phyloP scores from a whole-genome alignment of 257 asterid species.

The Solanum sitiens region DNA sequence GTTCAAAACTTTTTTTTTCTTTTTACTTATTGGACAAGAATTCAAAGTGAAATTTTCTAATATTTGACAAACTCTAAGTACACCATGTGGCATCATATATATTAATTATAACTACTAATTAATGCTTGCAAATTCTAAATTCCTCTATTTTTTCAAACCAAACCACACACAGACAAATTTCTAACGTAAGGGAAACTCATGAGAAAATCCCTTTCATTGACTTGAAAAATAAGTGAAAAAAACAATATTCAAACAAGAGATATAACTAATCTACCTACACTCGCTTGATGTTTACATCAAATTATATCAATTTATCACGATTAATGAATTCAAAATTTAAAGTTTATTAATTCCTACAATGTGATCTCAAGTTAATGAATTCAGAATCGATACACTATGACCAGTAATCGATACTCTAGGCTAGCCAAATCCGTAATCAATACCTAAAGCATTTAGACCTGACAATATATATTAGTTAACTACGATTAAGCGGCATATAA shows the following conservation, averaged over 20 bases:
- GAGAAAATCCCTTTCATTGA: neutral
- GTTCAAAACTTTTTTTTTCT: neutral
- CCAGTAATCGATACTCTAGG: neutral
- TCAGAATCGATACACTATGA: neutral
- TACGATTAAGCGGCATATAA: neutral
- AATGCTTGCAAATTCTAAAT: neutral
- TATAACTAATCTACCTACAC: too few species aligned
- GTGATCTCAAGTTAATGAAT: too few species aligned
- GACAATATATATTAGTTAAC: neutral
- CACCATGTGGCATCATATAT: neutral
- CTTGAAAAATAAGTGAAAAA: neutral
- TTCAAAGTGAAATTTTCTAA: neutral
- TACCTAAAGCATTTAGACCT: too few species aligned
- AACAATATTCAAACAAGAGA: neutral
- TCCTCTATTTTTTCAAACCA: neutral
- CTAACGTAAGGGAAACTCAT: neutral
- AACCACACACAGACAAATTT: neutral
- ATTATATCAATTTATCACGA: rapidly evolving
- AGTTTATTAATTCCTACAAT: too few species aligned
- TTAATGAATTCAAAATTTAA: too few species aligned
- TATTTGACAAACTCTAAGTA: constrained; percentile 1
- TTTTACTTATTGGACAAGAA: neutral
- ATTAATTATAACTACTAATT: neutral
- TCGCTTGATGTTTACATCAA: neutral
- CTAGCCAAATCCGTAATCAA: neutral